phyloP scores from a whole-genome alignment of 495 filamentous ascomycete species.

The Annulohypoxylon stygium region DNA sequence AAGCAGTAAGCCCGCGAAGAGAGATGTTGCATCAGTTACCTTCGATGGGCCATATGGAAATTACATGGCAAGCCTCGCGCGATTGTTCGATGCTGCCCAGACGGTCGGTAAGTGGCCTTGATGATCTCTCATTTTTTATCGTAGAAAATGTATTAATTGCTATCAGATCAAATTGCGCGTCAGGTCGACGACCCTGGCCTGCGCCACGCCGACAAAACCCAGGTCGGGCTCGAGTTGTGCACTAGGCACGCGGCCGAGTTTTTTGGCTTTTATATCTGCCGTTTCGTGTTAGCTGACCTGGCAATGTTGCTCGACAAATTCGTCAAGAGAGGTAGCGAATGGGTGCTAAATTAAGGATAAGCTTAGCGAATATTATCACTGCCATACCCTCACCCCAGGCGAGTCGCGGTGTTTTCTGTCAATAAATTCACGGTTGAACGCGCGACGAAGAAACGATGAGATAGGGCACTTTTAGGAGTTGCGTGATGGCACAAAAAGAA shows the following conservation, averaged over 20 bases:
- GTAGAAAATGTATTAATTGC: slow-evolving; percentile 19
- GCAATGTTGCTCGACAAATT: slow-evolving; percentile 93
- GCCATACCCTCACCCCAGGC: background rate
- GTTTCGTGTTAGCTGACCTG: slow-evolving; percentile 90
- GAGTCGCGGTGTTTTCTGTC: slow-evolving; percentile 7
- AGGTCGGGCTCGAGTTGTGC: slow-evolving; percentile 93
- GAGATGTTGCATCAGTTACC: slow-evolving; percentile 74
- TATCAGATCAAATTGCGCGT: slow-evolving; percentile 90
- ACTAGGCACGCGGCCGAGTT: slow-evolving; percentile 96
- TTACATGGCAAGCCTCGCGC: slow-evolving; percentile 92
- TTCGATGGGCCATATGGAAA: slow-evolving; percentile 87
- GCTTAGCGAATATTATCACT: background rate
- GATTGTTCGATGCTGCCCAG: slow-evolving; percentile 94
- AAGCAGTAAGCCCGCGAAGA: slow-evolving; percentile 70
- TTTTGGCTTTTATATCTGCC: slow-evolving; percentile 96
- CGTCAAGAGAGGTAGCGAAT: slow-evolving; percentile 94
- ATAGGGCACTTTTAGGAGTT: slow-evolving; percentile 1
- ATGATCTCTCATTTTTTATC: background rate
- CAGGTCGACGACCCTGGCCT: slow-evolving; percentile 95
- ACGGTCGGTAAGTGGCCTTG: slow-evolving; percentile 79
- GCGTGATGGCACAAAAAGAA: background rate
- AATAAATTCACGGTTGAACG: slow-evolving; percentile 10
- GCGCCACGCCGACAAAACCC: slow-evolving; percentile 81
- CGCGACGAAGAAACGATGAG: slow-evolving; percentile 15
- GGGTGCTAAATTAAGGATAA: slow-evolving; percentile 73